Percentiles rank a stretch among this genome's conserved stretches.
Evolutionary conservation across 2,329 filamentous ascomycete genomes (phyloP).

Genomic region (Raffaelea albimanens): DNA sequence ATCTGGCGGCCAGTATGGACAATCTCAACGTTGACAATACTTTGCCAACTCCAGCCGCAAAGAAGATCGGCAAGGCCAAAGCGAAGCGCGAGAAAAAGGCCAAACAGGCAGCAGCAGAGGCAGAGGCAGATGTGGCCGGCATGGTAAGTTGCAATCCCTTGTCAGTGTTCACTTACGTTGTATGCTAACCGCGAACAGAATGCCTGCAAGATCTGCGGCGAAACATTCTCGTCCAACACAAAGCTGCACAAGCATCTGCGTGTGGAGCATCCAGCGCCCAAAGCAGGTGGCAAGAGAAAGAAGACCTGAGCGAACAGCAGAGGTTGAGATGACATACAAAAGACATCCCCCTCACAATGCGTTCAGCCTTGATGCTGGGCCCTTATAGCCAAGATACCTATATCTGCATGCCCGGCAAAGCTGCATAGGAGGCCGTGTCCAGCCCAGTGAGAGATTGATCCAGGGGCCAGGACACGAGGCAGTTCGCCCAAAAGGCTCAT

Average conservation of each 20-base stretch:
- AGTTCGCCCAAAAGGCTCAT: no score
- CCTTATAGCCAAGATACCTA: no score
- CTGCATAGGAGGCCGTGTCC: no score
- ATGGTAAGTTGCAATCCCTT: neutral
- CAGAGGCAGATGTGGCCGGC: no score
- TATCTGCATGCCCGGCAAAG: no score
- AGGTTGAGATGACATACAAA: no score
- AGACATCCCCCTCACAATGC: no score
- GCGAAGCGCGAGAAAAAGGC: slow-evolving; percentile 13
- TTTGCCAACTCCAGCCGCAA: slow-evolving; percentile 58
- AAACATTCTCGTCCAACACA: slow-evolving; percentile 13
- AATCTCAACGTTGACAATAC: slow-evolving; percentile 58
- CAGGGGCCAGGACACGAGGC: no score
- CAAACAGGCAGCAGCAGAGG: slow-evolving; percentile 5
- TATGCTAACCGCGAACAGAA: slow-evolving; percentile 1
- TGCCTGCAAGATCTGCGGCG: slow-evolving; percentile 8
- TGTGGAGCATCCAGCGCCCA: slow-evolving; percentile 4
- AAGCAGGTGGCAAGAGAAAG: slow-evolving; percentile 9
- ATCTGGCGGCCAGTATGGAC: slow-evolving; percentile 84
- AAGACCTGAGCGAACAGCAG: no score
- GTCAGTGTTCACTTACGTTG: neutral
- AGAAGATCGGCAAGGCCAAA: slow-evolving; percentile 16
- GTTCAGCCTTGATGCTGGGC: no score
- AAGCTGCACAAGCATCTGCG: slow-evolving; percentile 13
- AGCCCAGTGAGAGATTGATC: no score